These are phyloP conservation scores for Agaricus subrufescens DNA, from an alignment of 768 basidiomycete genomes.

Conservation along the genomic window DNA sequence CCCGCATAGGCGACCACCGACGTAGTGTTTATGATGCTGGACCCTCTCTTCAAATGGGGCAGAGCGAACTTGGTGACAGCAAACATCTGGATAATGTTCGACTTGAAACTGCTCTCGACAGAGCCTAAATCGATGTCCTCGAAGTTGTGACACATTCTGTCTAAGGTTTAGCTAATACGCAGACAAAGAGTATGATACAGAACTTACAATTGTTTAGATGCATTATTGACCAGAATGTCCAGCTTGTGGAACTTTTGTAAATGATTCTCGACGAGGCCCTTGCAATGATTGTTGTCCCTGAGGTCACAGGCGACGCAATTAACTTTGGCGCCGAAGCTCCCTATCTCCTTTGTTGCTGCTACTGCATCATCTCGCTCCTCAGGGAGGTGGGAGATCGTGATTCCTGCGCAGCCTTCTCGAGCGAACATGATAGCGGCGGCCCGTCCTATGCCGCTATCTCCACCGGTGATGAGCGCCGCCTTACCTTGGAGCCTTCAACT, in stretches of 20 bases:
- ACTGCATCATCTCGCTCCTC: slow-evolving; percentile 53
- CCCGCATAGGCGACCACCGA: slow-evolving; percentile 50
- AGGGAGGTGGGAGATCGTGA: slow-evolving; percentile 50
- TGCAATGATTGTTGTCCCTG: slow-evolving; percentile 32
- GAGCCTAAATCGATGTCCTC: slow-evolving; percentile 46
- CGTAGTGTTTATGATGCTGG: slow-evolving; percentile 58
- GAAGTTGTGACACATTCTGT: slow-evolving; percentile 37
- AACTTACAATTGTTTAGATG: slow-evolving; percentile 39
- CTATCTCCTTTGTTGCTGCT: slow-evolving; percentile 40
- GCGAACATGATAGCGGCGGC: slow-evolving; percentile 46
- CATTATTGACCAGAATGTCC: slow-evolving; percentile 60
- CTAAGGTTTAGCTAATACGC: not conserved
- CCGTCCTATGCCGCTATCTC: slow-evolving; percentile 48
- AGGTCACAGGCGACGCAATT: slow-evolving; percentile 39
- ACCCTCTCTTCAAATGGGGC: slow-evolving; percentile 55
- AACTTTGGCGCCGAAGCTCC: slow-evolving; percentile 31
- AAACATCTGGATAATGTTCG: slow-evolving; percentile 59
- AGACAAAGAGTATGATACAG: not conserved
- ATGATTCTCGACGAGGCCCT: slow-evolving; percentile 44
- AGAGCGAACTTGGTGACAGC: slow-evolving; percentile 50
- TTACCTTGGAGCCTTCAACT: slow-evolving; percentile 25
- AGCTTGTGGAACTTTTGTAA: slow-evolving; percentile 38
- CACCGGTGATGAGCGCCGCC: slow-evolving; percentile 31
- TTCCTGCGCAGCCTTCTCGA: slow-evolving; percentile 42
- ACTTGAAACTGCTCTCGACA: slow-evolving; percentile 49